A percentile compares a stretch with the other conserved stretches of the same genome.
Conservation (phyloP, 257 asterid species). For the Salvia miltiorrhiza region DNA sequence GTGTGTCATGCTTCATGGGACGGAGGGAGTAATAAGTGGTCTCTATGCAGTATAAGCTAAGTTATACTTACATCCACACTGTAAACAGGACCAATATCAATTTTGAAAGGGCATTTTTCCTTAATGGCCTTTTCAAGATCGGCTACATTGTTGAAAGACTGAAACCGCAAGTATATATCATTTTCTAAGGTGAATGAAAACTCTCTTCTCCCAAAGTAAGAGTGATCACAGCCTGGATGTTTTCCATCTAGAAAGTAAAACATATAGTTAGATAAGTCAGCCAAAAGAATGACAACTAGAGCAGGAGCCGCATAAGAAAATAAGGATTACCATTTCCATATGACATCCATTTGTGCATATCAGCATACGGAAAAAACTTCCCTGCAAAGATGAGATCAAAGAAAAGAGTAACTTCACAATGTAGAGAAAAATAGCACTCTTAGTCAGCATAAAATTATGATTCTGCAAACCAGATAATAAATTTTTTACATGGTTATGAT, state of each 20-base stretch:
- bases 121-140: constrained; percentile 67
- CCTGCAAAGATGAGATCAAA: constrained; percentile 45
- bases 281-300: not conserved
- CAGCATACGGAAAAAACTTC: constrained; percentile 72
- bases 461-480: not conserved
- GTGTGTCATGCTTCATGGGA: no score
- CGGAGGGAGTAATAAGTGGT: no score
- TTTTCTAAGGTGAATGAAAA: constrained; percentile 83
- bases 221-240: constrained; percentile 94
- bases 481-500: not conserved
- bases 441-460: not conserved
- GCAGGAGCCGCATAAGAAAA: constrained; percentile 1
- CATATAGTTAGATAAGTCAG: not conserved
- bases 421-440: not conserved
- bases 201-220: constrained; percentile 84
- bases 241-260: constrained; percentile 60
- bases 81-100: constrained; percentile 91
- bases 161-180: constrained; percentile 75
- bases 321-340: constrained; percentile 74
- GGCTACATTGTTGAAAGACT: constrained; percentile 55
- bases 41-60: constrained; percentile 2
- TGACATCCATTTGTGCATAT: constrained; percentile 83
- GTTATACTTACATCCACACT: constrained; percentile 73
- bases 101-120: constrained; percentile 83
- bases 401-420: constrained; percentile 4